Percentiles rank a stretch among this genome's conserved stretches.
These are phyloP conservation scores for Lanmaoa pseudosensibilis DNA, from an alignment of 768 basidiomycete species.

Conservation along the genomic window DNA sequence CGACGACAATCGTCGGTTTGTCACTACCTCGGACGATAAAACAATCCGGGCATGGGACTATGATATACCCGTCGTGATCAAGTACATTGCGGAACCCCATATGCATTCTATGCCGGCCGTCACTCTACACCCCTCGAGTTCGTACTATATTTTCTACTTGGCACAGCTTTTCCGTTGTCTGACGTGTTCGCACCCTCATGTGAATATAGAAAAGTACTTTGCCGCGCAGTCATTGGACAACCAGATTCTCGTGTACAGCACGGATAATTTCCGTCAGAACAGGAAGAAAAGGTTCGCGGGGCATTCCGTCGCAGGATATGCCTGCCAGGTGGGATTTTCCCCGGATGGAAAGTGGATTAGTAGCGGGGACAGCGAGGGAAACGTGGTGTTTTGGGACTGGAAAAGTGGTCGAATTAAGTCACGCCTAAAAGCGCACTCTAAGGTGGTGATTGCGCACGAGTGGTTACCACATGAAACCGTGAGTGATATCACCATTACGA, in stretches of 20 bases:
- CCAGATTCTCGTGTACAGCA: slow-evolving; percentile 95
- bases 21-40: slow-evolving; percentile 98
- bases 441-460: slow-evolving; percentile 97
- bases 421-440: slow-evolving; percentile 81
- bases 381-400: slow-evolving; percentile 99
- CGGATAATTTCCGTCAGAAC: slow-evolving; percentile 98
- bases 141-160: slow-evolving; percentile 36
- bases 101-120: slow-evolving; percentile 99
- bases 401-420: slow-evolving; percentile 97
- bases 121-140: slow-evolving; percentile 91
- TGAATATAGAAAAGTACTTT: slow-evolving; percentile 80
- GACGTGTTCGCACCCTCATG: slow-evolving; percentile 18
- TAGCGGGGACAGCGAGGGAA: slow-evolving; percentile 92
- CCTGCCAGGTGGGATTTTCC: slow-evolving; percentile 95
- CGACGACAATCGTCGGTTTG: slow-evolving; percentile 95
- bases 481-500: slow-evolving; percentile 35
- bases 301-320: slow-evolving; percentile 95
- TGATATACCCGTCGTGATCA: slow-evolving; percentile 99
- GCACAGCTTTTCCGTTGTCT: background rate
- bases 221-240: slow-evolving; percentile 98
- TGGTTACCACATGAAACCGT: slow-evolving; percentile 98
- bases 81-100: slow-evolving; percentile 97
- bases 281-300: slow-evolving; percentile 98
- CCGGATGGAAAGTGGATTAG: slow-evolving; percentile 99
- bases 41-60: slow-evolving; percentile 99